These are phyloP conservation scores for Aphanomyces stellatus DNA, from an alignment of 352 stramenopile species.

Conservation along the genomic window DNA sequence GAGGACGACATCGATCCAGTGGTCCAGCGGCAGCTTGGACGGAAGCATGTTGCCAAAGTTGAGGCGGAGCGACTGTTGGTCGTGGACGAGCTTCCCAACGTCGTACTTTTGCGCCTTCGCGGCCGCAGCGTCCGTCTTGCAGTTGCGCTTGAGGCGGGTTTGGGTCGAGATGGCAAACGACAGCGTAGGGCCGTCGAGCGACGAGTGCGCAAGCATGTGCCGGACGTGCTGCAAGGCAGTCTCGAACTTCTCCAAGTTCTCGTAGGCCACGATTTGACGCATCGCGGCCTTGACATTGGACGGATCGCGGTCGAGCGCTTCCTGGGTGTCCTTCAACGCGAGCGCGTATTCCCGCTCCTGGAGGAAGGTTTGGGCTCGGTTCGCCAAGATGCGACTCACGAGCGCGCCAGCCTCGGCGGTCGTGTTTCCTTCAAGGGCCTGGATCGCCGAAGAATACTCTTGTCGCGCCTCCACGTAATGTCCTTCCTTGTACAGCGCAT, in stretches of 20 bases:
- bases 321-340: slow-evolving; percentile 44
- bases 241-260: slow-evolving; percentile 78
- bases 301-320: slow-evolving; percentile 41
- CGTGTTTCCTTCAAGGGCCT: neutral
- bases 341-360: slow-evolving; percentile 64
- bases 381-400: slow-evolving; percentile 24
- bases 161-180: slow-evolving; percentile 38
- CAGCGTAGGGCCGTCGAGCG: neutral
- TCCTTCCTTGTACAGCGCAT: slow-evolving; percentile 14
- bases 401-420: neutral
- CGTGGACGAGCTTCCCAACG: slow-evolving; percentile 66
- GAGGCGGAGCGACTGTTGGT: slow-evolving; percentile 67
- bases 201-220: slow-evolving; percentile 27
- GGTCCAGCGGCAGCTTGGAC: slow-evolving; percentile 34
- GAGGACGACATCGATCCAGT: slow-evolving; percentile 54
- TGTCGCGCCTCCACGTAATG: neutral
- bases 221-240: slow-evolving; percentile 40
- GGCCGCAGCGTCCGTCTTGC: slow-evolving; percentile 40
- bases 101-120: slow-evolving; percentile 41
- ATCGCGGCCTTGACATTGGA: slow-evolving; percentile 58
- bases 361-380: slow-evolving; percentile 57
- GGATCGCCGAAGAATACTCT: slow-evolving; percentile 5
- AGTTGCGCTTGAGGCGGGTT: slow-evolving; percentile 43
- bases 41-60: slow-evolving; percentile 70
- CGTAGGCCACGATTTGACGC: slow-evolving; percentile 46